phyloP scores from a whole-genome alignment of 495 filamentous ascomycete genomes.

The Peziza echinospora region DNA sequence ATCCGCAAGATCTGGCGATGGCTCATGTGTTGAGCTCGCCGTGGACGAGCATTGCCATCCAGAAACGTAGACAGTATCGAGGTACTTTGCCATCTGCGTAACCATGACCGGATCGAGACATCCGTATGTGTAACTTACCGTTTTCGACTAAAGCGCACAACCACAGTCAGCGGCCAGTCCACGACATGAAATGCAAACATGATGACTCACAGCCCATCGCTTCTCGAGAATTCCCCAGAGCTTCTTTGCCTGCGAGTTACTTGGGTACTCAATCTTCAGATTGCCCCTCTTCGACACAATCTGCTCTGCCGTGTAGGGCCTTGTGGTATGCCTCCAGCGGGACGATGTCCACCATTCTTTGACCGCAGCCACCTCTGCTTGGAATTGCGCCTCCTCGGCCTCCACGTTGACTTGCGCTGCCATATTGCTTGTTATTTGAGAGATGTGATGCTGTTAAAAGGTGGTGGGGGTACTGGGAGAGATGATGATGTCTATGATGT shows the following conservation, averaged over 20 bases:
- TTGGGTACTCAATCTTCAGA: constrained; percentile 77
- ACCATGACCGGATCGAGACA: constrained; percentile 95
- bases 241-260: constrained; percentile 77
- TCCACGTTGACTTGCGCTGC: constrained; percentile 32
- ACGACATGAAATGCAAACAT: background rate
- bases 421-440: constrained; percentile 29
- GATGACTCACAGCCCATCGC: constrained; percentile 32
- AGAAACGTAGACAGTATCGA: constrained; percentile 95
- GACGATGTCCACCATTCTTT: constrained; percentile 87
- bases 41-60: constrained; percentile 98
- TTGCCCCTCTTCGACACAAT: constrained; percentile 88
- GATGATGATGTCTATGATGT: too few relatives aligned
- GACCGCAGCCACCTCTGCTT: constrained; percentile 61
- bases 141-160: constrained; percentile 35
- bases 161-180: too few relatives aligned
- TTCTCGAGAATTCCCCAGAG: constrained; percentile 74
- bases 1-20: constrained; percentile 91
- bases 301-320: constrained; percentile 87
- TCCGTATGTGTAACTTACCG: constrained; percentile 85
- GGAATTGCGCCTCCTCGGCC: constrained; percentile 57
- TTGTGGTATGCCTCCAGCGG: constrained; percentile 78
- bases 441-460: too few relatives aligned
- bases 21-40: constrained; percentile 81
- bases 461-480: too few relatives aligned
- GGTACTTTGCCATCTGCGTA: constrained; percentile 97